Percentiles rank a stretch among this genome's conserved stretches.
Conservation (phyloP, 2,329 filamentous ascomycete species). For the Phyllosticta citribraziliensis region DNA sequence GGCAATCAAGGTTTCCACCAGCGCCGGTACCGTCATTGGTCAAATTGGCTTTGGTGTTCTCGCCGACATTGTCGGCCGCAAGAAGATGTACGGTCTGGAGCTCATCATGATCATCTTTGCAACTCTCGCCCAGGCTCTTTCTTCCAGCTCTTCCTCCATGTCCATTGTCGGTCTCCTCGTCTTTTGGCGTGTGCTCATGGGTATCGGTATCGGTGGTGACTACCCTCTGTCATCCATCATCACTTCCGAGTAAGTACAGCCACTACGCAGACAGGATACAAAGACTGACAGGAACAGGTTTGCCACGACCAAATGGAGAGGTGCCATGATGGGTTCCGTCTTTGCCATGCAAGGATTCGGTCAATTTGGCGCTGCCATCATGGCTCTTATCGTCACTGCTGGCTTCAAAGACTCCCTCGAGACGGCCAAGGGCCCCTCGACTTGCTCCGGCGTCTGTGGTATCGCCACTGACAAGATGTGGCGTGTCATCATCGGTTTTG, state of each 20-base stretch:
- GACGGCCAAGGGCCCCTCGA: conserved; percentile 39
- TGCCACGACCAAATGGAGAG: conserved; percentile 74
- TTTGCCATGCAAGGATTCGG: conserved; percentile 84
- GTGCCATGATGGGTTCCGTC: conserved; percentile 78
- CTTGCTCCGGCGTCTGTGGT: conserved; percentile 56
- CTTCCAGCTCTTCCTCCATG: conserved; percentile 23
- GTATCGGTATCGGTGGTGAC: conserved; percentile 50
- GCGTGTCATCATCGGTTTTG: conserved; percentile 71
- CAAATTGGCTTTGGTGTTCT: conserved; percentile 61
- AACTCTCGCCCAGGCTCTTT: conserved; percentile 30
- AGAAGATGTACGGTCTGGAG: conserved; percentile 66
- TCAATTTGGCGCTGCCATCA: conserved; percentile 63
- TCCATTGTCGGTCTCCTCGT: conserved; percentile 30
- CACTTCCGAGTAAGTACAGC: conserved; percentile 54
- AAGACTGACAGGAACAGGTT: conserved; percentile 34
- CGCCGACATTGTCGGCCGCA: conserved; percentile 68
- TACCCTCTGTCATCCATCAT: conserved; percentile 78
- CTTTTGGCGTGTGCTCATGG: conserved; percentile 33
- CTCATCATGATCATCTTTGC: conserved; percentile 31
- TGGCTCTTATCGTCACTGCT: conserved; percentile 64
- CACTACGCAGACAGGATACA: background rate
- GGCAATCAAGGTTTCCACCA: conserved; percentile 78
- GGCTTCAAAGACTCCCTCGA: conserved; percentile 58
- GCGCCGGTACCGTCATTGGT: conserved; percentile 72
- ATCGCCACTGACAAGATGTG: conserved; percentile 80